A percentile compares a stretch with the other conserved stretches of the same genome.
Evolutionary conservation across 1,284 basidiomycete species (phyloP).

Genomic region (Puccinia horiana): DNA sequence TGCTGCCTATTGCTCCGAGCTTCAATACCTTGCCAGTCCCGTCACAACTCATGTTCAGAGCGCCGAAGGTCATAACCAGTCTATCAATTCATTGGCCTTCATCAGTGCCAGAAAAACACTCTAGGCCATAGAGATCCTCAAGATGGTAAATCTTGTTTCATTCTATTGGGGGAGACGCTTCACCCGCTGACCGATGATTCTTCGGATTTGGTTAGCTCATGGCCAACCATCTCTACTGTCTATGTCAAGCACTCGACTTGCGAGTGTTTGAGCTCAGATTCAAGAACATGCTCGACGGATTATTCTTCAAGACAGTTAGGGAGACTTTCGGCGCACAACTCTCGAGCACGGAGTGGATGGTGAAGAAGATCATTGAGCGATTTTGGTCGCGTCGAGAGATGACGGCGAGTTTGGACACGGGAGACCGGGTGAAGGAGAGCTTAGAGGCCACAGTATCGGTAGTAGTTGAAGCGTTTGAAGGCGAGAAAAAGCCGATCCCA

Average conservation of each 20-base stretch:
- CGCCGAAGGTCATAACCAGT: constrained; percentile 69
- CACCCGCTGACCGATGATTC: no score
- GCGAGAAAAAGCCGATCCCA: not conserved
- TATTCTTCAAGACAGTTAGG: not conserved
- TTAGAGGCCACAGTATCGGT: not conserved
- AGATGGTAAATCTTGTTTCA: constrained; percentile 60
- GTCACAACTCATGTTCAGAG: constrained; percentile 70
- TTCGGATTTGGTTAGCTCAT: constrained; percentile 8
- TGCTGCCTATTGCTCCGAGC: constrained; percentile 75
- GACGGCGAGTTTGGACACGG: constrained; percentile 34
- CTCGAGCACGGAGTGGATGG: not conserved
- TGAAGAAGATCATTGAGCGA: not conserved
- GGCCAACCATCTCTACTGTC: constrained; percentile 42
- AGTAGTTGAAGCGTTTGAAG: not conserved
- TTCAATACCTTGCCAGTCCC: constrained; percentile 79
- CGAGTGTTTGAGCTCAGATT: constrained; percentile 29
- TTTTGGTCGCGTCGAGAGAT: constrained; percentile 10
- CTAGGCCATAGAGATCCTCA: constrained; percentile 72
- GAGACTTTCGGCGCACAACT: not conserved
- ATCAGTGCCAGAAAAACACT: constrained; percentile 76
- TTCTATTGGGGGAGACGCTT: no score
- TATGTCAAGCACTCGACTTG: constrained; percentile 47
- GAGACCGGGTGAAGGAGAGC: not conserved
- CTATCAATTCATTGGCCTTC: constrained; percentile 77
- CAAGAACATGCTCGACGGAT: not conserved